Base-by-base conservation (phyloP, 1,284 basidiomycete species). In the Leccinum griseonigrum region DNA sequence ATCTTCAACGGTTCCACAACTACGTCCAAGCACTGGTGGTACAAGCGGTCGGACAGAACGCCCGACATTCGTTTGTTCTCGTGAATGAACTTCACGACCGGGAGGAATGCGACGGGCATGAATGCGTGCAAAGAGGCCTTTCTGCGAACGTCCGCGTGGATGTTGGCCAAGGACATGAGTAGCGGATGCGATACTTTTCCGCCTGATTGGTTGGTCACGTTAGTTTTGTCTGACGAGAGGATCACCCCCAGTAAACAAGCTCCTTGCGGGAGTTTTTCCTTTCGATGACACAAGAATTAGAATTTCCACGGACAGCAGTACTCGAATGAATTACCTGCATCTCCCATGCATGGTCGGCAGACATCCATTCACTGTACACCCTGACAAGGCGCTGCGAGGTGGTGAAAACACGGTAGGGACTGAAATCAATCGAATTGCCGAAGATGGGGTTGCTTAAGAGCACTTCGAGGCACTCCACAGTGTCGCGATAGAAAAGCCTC, bases 221-320 rank as follows among this genome's bases (percentile, higher is more conserved):
- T 71, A 0, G 71, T 77, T 58, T 77, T 77, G 56, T 77, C 73
- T 0, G 71, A 73, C 0, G 71, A 71, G 1, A 73, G 31, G 11
- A 77, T 66, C 69, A 60, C 29, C 61, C 63, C 32, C 68, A 61
- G 57, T 2, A 53, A 48, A 11, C 46, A 26, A 11, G 22, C 60
- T 13, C 60, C 57, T 18, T 43, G 3, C 14, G 34, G 28, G 16
- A 59, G 50, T 18, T 28, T 4, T 2, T 7, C 16, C 58, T 60
- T 28, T 32, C 10, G 18, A 38, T 4, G 43, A 46, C 9, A 46
- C 43, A 46, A 46, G 8, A 46, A 36, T 8, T 32, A 51, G 8
- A 31, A 48, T 48, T 48, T 28, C 22, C 8, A 11, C 10, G 3
- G 16, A 48, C 14, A 11, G 22, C 46, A 48, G 26, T 16, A 7